Conservation (phyloP, 2,329 filamentous ascomycete genomes). For the Botryotinia calthae region DNA sequence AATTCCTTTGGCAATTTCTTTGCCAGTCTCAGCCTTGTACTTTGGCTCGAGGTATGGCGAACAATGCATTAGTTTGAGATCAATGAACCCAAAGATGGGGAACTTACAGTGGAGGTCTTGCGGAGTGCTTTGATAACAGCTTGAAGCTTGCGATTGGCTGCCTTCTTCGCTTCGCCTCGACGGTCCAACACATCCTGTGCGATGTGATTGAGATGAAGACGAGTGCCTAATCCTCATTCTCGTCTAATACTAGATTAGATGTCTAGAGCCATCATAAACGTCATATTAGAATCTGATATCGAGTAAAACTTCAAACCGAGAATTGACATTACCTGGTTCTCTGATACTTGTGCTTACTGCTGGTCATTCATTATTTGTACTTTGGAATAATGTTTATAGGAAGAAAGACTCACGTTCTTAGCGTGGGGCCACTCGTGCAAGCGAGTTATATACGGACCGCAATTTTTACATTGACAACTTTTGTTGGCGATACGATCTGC, state of each 20-base stretch:
- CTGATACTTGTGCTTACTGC: not conserved
- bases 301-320: not conserved
- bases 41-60: not conserved
- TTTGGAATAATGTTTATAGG: not conserved
- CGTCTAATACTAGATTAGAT: not conserved
- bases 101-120: not conserved
- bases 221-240: not conserved
- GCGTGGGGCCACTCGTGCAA: not conserved
- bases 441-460: not conserved
- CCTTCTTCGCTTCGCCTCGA: not conserved
- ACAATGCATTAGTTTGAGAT: not conserved
- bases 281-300: not conserved
- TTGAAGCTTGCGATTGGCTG: not conserved
- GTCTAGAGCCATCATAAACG: not conserved
- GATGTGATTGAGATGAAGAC: too few relatives aligned
- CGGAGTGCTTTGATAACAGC: not conserved
- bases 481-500: not conserved
- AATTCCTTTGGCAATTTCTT: not conserved
- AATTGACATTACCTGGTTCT: not conserved
- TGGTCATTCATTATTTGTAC: not conserved
- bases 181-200: not conserved
- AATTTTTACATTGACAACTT: not conserved
- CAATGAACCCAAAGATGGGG: not conserved
- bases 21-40: not conserved
- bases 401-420: not conserved